These are phyloP conservation scores for Penicillium ucsense DNA, from an alignment of 495 filamentous ascomycete genomes.

Conservation along the genomic window DNA sequence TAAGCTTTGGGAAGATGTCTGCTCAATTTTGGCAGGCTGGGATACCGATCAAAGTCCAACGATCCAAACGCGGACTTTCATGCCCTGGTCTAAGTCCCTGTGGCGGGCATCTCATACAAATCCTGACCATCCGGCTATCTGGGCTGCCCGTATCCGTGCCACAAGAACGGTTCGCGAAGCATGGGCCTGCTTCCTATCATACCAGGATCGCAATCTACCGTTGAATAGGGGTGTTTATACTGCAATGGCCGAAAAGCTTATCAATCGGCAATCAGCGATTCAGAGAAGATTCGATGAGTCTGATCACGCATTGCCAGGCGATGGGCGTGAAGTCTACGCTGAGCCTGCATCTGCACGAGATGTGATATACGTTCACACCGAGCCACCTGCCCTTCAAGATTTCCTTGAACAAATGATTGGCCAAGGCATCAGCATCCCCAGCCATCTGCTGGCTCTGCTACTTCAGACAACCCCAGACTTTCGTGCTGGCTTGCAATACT, in stretches of 20 bases:
- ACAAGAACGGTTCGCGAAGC: conserved; percentile 64
- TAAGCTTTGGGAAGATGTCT: conserved; percentile 46
- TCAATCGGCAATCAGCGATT: conserved; percentile 27
- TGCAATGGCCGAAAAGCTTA: conserved; percentile 53
- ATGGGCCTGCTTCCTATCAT: conserved; percentile 58
- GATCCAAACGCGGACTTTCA: conserved; percentile 49
- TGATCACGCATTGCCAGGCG: conserved; percentile 43
- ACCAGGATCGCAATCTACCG: conserved; percentile 28
- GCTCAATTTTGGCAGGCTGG: conserved; percentile 51
- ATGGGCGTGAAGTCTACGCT: conserved; percentile 47
- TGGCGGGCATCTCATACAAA: conserved; percentile 5
- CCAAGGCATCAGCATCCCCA: conserved; percentile 33
- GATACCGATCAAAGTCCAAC: conserved; percentile 62
- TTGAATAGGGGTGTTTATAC: conserved; percentile 36
- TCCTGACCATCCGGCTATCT: conserved; percentile 24
- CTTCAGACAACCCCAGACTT: conserved; percentile 34
- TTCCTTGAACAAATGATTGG: conserved; percentile 45
- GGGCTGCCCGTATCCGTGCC: conserved; percentile 53
- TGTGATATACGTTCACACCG: conserved; percentile 44
- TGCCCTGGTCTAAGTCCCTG: conserved; percentile 15
- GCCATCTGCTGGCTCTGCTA: conserved; percentile 37
- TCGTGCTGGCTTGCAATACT: conserved; percentile 28
- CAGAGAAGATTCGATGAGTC: conserved; percentile 12
- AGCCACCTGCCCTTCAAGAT: conserved; percentile 44
- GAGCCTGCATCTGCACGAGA: conserved; percentile 48